These are phyloP conservation scores for Aureobasidium namibiae DNA, from an alignment of 2,329 filamentous ascomycete genomes.

Conservation along the genomic window DNA sequence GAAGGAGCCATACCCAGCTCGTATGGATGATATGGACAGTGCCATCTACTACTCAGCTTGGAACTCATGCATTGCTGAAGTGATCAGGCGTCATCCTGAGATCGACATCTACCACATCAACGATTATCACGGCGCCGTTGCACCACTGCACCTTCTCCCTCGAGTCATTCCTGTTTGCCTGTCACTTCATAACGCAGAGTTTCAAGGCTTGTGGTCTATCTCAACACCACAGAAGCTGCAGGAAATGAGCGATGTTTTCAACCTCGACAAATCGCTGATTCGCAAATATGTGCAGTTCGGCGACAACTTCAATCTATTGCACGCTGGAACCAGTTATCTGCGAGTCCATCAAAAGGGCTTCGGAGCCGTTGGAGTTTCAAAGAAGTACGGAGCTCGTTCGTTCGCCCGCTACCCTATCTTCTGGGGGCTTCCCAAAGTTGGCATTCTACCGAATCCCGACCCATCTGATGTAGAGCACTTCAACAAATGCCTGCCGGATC, in stretches of 20 bases:
- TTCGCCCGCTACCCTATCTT: constrained; percentile 61
- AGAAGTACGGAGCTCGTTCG: constrained; percentile 61
- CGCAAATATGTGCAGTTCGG: constrained; percentile 58
- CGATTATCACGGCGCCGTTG: constrained; percentile 56
- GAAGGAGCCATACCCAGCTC: constrained; percentile 55
- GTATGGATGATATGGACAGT: constrained; percentile 61
- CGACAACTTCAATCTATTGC: constrained; percentile 60
- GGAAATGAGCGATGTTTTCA: constrained; percentile 59
- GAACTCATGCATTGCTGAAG: constrained; percentile 60
- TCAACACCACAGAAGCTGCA: constrained; percentile 51
- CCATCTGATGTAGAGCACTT: constrained; percentile 55
- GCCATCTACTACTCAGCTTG: constrained; percentile 62
- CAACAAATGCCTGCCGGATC: constrained; percentile 45
- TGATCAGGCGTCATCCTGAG: constrained; percentile 57
- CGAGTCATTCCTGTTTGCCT: constrained; percentile 53
- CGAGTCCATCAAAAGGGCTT: constrained; percentile 60
- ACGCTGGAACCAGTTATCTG: constrained; percentile 57
- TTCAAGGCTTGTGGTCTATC: constrained; percentile 62
- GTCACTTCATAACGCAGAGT: constrained; percentile 61
- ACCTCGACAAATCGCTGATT: constrained; percentile 48
- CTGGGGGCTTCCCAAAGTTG: constrained; percentile 56
- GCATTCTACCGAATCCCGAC: constrained; percentile 57
- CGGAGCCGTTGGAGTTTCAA: constrained; percentile 58
- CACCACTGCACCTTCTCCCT: constrained; percentile 57
- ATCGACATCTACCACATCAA: constrained; percentile 60